Base-by-base conservation (phyloP, 305 asterid genomes). In the Solanum hybrid region DNA sequence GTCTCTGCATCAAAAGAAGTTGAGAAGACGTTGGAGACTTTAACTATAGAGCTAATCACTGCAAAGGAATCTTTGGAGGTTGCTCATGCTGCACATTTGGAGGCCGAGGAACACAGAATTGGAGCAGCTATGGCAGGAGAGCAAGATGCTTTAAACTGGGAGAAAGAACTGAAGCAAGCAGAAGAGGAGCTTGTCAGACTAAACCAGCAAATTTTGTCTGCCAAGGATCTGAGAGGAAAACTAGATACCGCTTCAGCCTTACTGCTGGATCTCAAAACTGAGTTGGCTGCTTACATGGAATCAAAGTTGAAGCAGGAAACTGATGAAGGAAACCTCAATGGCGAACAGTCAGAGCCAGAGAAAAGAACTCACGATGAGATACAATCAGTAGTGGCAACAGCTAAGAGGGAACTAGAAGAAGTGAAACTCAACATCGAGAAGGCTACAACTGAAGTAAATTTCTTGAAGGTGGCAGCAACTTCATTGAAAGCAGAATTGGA, bases 201-300 rank as follows among this genome's bases (percentile, higher is more conserved):
- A 81, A 97, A 94, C 91, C 89, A 90, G 45, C 95, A 94, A 90
- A 92, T 98, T 92, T 20, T 91, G 61, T 93, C 95, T 0, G 92
- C 96, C 2, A 95, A 93, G 91, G 97, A 96, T 20, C 95, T 97
- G 65, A 96, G 94, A 70, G 85, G 92, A 6, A 95, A 97, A 91
- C 89, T 96, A 85, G 93, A 93, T 51, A 90, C 92, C 22, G 97
- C 98, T 3, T 93, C 94, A 3, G 87, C 92, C 7, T 92, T 96
- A 57, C 92, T 98, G n/a, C 94, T 90, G 70, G 95, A 93, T 39
- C 89, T 95, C 91, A 98, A 98, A 92, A 90, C 93, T 31, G 99
- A 96, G 80, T 79, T 98, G 92, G 98, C 97, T 51, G 94, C 96
- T 88, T 98, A 97, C 68, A 97, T 98, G 99, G 98, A 96, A 90